Conservation (phyloP, 257 asterid species). For the Ocimum tenuiflorum region DNA sequence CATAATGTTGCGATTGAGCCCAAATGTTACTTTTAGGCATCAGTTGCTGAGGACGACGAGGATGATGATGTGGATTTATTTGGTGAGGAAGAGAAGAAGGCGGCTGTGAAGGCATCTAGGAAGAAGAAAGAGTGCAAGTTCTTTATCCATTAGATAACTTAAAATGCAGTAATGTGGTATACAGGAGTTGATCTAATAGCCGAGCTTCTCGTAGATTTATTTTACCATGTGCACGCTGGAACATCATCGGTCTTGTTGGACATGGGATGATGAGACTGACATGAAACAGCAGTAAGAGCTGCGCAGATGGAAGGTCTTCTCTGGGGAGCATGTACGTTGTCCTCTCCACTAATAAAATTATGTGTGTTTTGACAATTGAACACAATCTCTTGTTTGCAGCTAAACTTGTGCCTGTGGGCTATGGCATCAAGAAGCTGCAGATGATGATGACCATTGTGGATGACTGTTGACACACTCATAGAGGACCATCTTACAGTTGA, state of each 20-base stretch:
- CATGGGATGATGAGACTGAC: conserved; percentile 96
- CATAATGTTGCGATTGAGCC: neutral
- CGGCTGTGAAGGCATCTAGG: conserved; percentile 69
- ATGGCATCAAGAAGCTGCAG: conserved; percentile 84
- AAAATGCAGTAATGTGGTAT: neutral
- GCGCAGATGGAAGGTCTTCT: conserved; percentile 71
- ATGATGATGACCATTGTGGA: conserved; percentile 77
- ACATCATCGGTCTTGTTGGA: conserved; percentile 54
- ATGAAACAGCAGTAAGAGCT: conserved; percentile 75
- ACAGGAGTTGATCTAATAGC: too few species aligned
- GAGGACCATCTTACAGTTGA: conserved; percentile 34
- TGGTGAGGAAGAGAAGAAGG: conserved; percentile 96
- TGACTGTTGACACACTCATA: conserved; percentile 56
- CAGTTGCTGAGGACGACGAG: conserved; percentile 67
- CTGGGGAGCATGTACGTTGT: conserved; percentile 82
- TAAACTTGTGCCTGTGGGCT: conserved; percentile 74
- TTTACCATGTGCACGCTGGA: conserved; percentile 42
- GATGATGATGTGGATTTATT: conserved; percentile 87
- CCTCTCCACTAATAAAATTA: neutral
- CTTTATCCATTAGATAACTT: neutral
- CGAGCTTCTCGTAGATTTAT: neutral
- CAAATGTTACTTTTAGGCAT: conserved; percentile 14
- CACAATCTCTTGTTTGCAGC: conserved; percentile 32
- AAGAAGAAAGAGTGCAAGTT: conserved; percentile 91
- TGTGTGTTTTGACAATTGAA: neutral